A percentile compares a stretch with the other conserved stretches of the same genome.
Evolutionary conservation across 495 filamentous ascomycete genomes (phyloP).

Genomic region (Choiromyces venosus): DNA sequence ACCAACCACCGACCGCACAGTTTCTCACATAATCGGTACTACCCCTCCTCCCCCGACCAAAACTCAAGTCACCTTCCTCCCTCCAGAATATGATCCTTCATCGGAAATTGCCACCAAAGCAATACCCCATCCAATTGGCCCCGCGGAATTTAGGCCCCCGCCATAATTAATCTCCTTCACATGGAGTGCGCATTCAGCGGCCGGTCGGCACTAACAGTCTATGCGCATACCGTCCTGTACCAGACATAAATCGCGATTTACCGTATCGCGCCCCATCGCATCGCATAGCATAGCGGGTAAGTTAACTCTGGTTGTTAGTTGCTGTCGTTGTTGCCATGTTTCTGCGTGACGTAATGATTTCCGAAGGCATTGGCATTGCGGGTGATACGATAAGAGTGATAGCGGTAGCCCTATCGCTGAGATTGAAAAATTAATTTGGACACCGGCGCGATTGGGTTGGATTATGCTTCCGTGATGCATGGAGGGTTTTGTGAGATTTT

Average conservation of each 20-base stretch:
- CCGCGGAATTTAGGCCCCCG: neutral
- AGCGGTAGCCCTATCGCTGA: neutral
- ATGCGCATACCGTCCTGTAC: too few species aligned
- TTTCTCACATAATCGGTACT: neutral
- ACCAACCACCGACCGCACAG: neutral
- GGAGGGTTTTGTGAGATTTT: neutral
- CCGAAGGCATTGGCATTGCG: neutral
- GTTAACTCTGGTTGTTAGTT: neutral
- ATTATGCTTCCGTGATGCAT: neutral
- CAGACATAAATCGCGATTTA: neutral
- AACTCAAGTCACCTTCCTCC: neutral
- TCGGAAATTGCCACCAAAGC: neutral
- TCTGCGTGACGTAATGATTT: neutral
- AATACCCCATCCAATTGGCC: neutral
- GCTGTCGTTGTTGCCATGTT: neutral
- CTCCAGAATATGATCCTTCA: neutral
- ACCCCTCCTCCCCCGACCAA: neutral
- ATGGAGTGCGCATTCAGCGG: neutral
- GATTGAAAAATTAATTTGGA: neutral
- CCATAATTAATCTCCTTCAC: neutral
- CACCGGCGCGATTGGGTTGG: neutral
- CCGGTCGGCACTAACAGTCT: too few species aligned
- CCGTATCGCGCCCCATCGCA: neutral
- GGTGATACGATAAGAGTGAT: neutral
- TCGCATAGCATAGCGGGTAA: neutral